Percentiles rank a stretch among this genome's conserved stretches.
Conservation (phyloP, 1,284 basidiomycete species). For the Irpex sp. region DNA sequence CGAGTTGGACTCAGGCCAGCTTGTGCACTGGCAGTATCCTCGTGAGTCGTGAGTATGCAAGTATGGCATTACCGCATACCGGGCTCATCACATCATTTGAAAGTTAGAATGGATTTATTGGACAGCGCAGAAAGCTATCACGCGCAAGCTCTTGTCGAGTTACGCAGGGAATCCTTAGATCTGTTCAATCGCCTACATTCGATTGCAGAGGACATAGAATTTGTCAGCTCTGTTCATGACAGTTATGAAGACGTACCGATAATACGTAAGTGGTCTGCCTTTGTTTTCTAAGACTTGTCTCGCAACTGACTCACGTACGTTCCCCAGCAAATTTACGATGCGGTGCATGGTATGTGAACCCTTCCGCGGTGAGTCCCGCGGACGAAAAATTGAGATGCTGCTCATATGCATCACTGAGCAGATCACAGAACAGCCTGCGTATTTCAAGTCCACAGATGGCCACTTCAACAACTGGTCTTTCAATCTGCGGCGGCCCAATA, state of each 20-base stretch:
- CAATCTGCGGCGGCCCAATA: conserved; percentile 82
- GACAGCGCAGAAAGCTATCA: neutral
- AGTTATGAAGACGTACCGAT: conserved; percentile 59
- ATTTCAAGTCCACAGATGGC: conserved; percentile 98
- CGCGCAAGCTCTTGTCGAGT: conserved; percentile 35
- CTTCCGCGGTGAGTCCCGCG: conserved; percentile 46
- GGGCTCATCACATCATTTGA: no score
- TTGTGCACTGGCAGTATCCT: no score
- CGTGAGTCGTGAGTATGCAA: no score
- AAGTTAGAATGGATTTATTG: no score
- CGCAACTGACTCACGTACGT: neutral
- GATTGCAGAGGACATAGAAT: conserved; percentile 71
- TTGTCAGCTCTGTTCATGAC: conserved; percentile 58
- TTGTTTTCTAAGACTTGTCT: neutral
- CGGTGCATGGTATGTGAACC: conserved; percentile 91
- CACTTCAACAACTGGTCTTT: conserved; percentile 88
- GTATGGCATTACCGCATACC: no score
- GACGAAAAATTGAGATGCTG: neutral
- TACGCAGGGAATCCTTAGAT: conserved; percentile 69
- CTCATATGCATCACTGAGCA: conserved; percentile 3
- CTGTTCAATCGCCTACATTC: conserved; percentile 87
- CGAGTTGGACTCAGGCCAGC: no score
- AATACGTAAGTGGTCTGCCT: conserved; percentile 48
- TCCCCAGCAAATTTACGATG: conserved; percentile 83
- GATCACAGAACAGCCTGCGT: conserved; percentile 43